Percentiles rank a stretch among this genome's conserved stretches.
Conservation (phyloP, 1,139 yeast species). For the Kodamaea alishanica region DNA sequence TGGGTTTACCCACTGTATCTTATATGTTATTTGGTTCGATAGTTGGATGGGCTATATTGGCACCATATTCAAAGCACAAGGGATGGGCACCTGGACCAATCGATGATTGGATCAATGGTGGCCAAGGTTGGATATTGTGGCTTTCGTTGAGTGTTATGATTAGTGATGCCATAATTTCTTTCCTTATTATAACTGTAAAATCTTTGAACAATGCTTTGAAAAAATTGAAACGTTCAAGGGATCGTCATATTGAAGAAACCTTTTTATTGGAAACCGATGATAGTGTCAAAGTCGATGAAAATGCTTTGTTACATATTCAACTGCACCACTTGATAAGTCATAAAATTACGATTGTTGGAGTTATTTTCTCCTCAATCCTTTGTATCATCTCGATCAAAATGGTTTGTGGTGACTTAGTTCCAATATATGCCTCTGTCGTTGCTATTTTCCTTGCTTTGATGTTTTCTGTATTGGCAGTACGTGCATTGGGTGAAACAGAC, state of each 20-base stretch:
- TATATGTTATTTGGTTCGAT: constrained; percentile 89
- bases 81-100: constrained; percentile 91
- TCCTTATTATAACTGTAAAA: constrained; percentile 56
- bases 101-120: constrained; percentile 90
- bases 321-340: constrained; percentile 48
- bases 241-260: background rate
- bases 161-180: constrained; percentile 82
- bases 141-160: constrained; percentile 90
- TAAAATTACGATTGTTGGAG: constrained; percentile 55
- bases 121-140: constrained; percentile 98
- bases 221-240: constrained; percentile 5
- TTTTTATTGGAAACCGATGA: constrained; percentile 1
- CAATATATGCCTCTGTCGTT: constrained; percentile 61
- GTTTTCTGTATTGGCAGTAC: constrained; percentile 79
- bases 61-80: constrained; percentile 65
- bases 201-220: constrained; percentile 26
- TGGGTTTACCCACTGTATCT: constrained; percentile 90
- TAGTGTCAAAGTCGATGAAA: background rate
- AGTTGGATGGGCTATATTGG: constrained; percentile 87
- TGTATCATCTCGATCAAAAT: constrained; percentile 62
- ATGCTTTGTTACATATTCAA: constrained; percentile 10
- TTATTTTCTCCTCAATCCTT: constrained; percentile 58
- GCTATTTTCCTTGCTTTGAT: constrained; percentile 75
- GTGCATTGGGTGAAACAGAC: constrained; percentile 96
- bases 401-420: constrained; percentile 70